phyloP scores from a whole-genome alignment of 2,329 filamentous ascomycete species.

The Triangularia setosa region DNA sequence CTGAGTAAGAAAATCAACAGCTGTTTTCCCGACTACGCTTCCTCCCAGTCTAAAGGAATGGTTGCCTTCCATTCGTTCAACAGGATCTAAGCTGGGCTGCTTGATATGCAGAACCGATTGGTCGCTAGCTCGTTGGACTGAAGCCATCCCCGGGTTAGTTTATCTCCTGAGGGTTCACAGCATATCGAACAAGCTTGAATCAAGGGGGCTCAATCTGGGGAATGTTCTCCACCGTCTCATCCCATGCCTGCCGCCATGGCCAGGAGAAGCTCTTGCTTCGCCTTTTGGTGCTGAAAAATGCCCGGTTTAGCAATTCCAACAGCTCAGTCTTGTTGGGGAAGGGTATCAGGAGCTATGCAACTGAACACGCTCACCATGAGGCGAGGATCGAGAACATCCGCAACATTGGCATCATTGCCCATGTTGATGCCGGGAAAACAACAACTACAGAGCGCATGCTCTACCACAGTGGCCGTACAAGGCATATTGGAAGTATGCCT shows the following conservation, averaged over 20 bases:
- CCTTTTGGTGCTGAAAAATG: constrained; percentile 16
- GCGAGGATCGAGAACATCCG: constrained; percentile 60
- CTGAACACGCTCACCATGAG: constrained; percentile 31
- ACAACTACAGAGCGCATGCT: constrained; percentile 99
- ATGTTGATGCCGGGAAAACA: constrained; percentile 98
- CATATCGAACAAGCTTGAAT: neutral
- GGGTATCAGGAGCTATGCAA: constrained; percentile 13
- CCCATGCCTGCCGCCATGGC: constrained; percentile 12
- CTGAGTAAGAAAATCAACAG: neutral
- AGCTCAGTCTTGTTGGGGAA: neutral
- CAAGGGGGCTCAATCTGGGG: neutral
- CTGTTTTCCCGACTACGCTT: neutral
- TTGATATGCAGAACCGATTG: constrained; percentile 9
- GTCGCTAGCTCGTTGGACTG: constrained; percentile 14
- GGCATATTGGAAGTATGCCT: constrained; percentile 67
- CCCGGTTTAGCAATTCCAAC: constrained; percentile 2
- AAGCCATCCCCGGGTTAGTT: constrained; percentile 9
- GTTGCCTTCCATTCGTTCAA: neutral
- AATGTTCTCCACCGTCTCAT: constrained; percentile 16
- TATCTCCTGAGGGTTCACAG: neutral
- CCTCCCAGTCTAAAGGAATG: neutral
- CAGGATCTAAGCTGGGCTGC: neutral
- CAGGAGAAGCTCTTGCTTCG: constrained; percentile 3
- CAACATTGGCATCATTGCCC: constrained; percentile 97
- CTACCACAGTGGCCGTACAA: constrained; percentile 87